Conservation (phyloP, 1,284 basidiomycete species). For the Rhodotorula sp. region DNA sequence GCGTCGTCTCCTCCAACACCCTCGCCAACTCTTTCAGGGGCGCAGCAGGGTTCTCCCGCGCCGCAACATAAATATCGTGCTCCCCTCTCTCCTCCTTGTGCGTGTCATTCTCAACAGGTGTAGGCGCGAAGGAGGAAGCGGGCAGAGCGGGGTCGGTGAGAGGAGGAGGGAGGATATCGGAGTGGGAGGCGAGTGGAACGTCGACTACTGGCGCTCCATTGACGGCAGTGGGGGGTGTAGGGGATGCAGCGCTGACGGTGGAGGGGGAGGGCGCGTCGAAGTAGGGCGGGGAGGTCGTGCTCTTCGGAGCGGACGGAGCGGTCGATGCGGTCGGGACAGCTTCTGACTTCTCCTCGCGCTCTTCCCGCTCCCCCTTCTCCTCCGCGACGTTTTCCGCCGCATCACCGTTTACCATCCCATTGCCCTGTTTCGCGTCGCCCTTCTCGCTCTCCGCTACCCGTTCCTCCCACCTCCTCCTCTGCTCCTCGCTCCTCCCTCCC, state of each 20-base stretch:
- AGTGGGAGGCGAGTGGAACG: too few species aligned
- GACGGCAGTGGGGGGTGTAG: too few species aligned
- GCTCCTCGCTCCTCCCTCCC: neutral
- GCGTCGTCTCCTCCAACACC: conserved; percentile 21
- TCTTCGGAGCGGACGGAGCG: too few species aligned
- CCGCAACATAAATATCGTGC: conserved; percentile 25
- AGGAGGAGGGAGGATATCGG: too few species aligned
- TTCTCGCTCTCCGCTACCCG: neutral
- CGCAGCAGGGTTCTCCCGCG: conserved; percentile 18
- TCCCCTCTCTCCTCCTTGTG: neutral
- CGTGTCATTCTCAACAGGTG: too few species aligned
- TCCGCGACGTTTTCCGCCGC: conserved; percentile 1
- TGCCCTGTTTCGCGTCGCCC: too few species aligned
- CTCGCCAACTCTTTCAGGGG: conserved; percentile 33
- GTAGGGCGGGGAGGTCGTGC: neutral
- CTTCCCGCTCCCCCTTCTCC: too few species aligned
- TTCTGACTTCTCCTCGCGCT: neutral
- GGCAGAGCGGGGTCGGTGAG: too few species aligned
- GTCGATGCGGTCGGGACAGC: too few species aligned
- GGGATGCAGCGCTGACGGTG: neutral
- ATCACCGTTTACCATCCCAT: too few species aligned
- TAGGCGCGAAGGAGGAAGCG: too few species aligned
- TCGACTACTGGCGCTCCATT: neutral
- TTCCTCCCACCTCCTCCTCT: neutral
- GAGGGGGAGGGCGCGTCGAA: neutral